Evolutionary conservation across 1,284 basidiomycete genomes (phyloP).

Genomic region (Pseudozyma sp.): DNA sequence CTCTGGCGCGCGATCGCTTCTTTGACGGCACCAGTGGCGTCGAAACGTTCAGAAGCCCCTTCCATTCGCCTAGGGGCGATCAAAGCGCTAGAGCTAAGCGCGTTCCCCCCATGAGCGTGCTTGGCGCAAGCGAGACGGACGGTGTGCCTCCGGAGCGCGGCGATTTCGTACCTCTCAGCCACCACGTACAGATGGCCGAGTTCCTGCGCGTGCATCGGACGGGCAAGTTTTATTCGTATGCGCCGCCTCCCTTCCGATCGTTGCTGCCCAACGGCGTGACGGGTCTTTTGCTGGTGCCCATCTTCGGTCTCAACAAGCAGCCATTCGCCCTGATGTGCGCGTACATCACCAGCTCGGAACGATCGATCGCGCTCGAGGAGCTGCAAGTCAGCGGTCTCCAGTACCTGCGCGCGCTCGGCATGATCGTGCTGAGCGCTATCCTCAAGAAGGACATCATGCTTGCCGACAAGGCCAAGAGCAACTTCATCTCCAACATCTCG

Average conservation of each 20-base stretch:
- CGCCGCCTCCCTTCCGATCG: slow-evolving; percentile 57
- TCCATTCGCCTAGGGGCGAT: slow-evolving; percentile 24
- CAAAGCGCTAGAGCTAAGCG: slow-evolving; percentile 30
- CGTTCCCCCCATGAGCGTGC: slow-evolving; percentile 62
- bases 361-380: slow-evolving; percentile 82
- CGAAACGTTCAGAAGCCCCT: slow-evolving; percentile 41
- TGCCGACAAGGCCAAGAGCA: slow-evolving; percentile 87
- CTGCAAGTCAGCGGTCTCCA: slow-evolving; percentile 81
- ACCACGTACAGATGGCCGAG: slow-evolving; percentile 61
- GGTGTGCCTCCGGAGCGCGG: slow-evolving; percentile 41
- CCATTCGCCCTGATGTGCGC: slow-evolving; percentile 92
- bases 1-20: slow-evolving; percentile 15
- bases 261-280: slow-evolving; percentile 56
- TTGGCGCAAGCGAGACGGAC: slow-evolving; percentile 57
- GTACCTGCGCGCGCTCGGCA: slow-evolving; percentile 86
- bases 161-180: slow-evolving; percentile 56
- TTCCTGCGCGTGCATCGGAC: slow-evolving; percentile 57
- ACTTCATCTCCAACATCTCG: slow-evolving; percentile 93
- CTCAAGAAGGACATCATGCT: slow-evolving; percentile 91
- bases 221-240: slow-evolving; percentile 57
- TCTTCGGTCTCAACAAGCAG: slow-evolving; percentile 90
- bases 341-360: slow-evolving; percentile 80
- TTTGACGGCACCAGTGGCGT: slow-evolving; percentile 53
- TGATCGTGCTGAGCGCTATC: slow-evolving; percentile 93
- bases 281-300: slow-evolving; percentile 74